Evolutionary conservation across 148 eudicot genomes (phyloP), one percentile per base, ranked within the genome.

Genomic region (Selenicereus undatus): DNA sequence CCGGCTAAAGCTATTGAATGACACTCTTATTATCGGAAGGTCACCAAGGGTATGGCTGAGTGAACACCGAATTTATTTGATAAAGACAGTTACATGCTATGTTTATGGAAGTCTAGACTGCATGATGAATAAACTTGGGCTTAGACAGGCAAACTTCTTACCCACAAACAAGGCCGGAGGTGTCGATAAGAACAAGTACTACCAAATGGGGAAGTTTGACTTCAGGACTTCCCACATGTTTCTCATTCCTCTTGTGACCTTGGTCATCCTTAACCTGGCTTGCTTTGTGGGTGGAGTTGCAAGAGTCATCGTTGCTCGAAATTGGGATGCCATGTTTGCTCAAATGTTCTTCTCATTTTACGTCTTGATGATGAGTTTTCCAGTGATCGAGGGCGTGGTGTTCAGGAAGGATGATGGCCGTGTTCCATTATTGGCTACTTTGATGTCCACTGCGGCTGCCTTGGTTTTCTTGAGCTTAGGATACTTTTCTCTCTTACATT

Each of bases 181-280:
- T 12, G 43, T 45, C 0, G 84, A 83, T 24, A 76, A 79, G 29
- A 64, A 30, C 13, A 73, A 78, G 52, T 76, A 70, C 26, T 85
- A 87, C 50, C 51, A 79, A 18, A 64, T 54, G 50, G 89, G 84
- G 10, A 79, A 64, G 66, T 85, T 74, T 70, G 82, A 87, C 60
- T 87, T 87, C 21, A 84, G 82, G 42, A 64, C 83, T 60, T 84
- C 89, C n/a, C 16, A 36, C 75, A 84, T 80, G 82, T 87, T 80
- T 42, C 54, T 84, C 5, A 51, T 81, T 16, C 89, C 89, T 14
- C 17, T 84, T 56, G 78, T 26, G 12, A 64, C 73, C 4, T 8
- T 76, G 2, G 81, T 76, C 2, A 80, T 71, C 42, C 39, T 87
- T 3, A 87, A 87, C 72, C 17, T 75, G 0, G 18, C 18, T n/a